Conservation (phyloP, 768 basidiomycete genomes). For the Rhodocollybia butyracea region DNA sequence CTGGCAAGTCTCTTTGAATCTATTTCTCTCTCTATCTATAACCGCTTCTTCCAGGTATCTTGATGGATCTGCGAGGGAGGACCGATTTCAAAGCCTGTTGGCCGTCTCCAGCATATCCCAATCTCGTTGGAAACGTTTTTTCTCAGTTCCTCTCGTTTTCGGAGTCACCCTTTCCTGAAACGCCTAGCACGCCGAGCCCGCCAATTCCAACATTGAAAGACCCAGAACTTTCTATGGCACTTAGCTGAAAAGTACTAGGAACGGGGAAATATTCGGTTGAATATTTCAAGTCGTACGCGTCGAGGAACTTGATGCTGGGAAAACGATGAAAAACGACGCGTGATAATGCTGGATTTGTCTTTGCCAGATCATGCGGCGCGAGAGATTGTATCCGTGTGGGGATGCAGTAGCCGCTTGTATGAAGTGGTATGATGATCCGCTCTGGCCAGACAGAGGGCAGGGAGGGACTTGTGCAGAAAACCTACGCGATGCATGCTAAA, state of each 20-base stretch:
- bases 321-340: constrained; percentile 43
- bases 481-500: constrained; percentile 38
- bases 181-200: constrained; percentile 24
- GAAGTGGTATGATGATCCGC: constrained; percentile 42
- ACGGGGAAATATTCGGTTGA: constrained; percentile 34
- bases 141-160: constrained; percentile 42
- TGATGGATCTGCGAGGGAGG: constrained; percentile 17
- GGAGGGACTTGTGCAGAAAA: constrained; percentile 29
- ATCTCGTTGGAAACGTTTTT: constrained; percentile 47
- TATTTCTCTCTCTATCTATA: too few relatives aligned
- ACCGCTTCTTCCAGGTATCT: constrained; percentile 29
- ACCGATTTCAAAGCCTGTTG: constrained; percentile 26
- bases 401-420: constrained; percentile 44
- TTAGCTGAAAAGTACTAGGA: constrained; percentile 31
- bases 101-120: constrained; percentile 47
- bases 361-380: constrained; percentile 15
- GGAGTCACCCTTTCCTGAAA: constrained; percentile 30
- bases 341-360: constrained; percentile 36
- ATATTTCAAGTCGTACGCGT: constrained; percentile 37
- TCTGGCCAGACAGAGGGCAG: constrained; percentile 46
- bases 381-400: constrained; percentile 25
- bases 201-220: constrained; percentile 39
- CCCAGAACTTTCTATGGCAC: constrained; percentile 30
- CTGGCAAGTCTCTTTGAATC: constrained; percentile 30
- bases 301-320: constrained; percentile 27